Base-by-base conservation (phyloP, 2,329 filamentous ascomycete species). In the Fusarium torulosum region DNA sequence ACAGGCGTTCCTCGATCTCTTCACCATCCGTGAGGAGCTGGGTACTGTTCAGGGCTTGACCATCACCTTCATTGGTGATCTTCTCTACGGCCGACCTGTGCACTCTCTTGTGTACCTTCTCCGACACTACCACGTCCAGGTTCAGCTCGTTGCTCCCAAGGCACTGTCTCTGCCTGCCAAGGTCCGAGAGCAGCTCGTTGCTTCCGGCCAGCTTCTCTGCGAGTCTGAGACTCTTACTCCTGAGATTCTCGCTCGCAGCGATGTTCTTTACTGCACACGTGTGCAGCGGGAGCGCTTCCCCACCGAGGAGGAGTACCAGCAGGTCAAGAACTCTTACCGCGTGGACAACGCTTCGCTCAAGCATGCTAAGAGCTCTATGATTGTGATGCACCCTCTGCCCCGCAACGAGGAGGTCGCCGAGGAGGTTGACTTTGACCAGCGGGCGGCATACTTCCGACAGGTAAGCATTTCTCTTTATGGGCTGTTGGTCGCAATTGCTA, bases 361-460 rank as follows among this genome's bases (percentile, higher is more conserved):
- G 84, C 85, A 94, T 74, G 94, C 96, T 53, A 99, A 99, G 90
- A 86, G 85, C 78, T 91, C 91, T 75, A 97, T 97, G 90, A 88
- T 97, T 67, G 92, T 99, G 68, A 89, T 99, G 89, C 96, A 99
- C 81, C 96, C 96, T 59, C 85, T 99, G 75, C 96, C 96, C 40
- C 88, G 96, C 75, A 98, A 98, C 76, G 89, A 91, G 70, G 96
- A 99, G 86, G 90, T 99, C 77, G 89, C 90, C 33, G 93, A 96
- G 81, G 96, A 99, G 83, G 94, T 99, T 47, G 96, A 99, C 81
- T 97, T 96, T 82, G 96, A 99, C 82, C 93, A 96, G 78, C 85
- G 96, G 73, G 96, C 96, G 60, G 95, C 96, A 56, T 99, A 99
- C 84, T 99, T 99, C 83, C 90, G 96, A 91, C 96, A 99, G 91